A percentile compares a stretch with the other conserved stretches of the same genome.
phyloP scores from a whole-genome alignment of 2,329 filamentous ascomycete genomes.

The Beauveria asiatica region DNA sequence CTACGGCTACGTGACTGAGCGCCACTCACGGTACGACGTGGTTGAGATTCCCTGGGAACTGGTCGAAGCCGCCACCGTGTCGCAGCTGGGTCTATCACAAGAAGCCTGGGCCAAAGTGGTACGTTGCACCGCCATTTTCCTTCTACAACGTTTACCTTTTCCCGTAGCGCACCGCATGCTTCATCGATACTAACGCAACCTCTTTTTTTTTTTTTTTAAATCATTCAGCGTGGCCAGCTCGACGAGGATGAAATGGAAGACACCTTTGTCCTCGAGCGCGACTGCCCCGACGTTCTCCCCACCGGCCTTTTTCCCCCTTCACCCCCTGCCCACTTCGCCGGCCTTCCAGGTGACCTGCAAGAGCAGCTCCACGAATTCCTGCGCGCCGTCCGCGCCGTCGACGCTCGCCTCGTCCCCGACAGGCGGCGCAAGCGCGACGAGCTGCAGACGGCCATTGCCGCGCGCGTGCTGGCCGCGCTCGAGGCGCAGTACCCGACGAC shows the following conservation, averaged over 20 bases:
- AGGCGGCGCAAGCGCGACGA: constrained; percentile 43
- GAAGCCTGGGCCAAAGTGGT: constrained; percentile 34
- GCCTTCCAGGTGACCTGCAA: constrained; percentile 30
- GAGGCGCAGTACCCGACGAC: constrained; percentile 35
- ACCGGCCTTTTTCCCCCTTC: constrained; percentile 40
- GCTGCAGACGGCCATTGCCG: constrained; percentile 33
- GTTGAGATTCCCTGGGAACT: constrained; percentile 63
- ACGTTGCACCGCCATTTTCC: constrained; percentile 20
- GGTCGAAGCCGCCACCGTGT: constrained; percentile 39
- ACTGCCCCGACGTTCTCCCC: constrained; percentile 41
- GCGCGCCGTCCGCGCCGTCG: constrained; percentile 39
- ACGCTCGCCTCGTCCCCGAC: constrained; percentile 34
- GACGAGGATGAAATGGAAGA: constrained; percentile 65
- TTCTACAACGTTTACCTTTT: no score
- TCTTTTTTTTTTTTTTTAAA: no score
- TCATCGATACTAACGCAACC: no score
- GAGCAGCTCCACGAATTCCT: constrained; percentile 43
- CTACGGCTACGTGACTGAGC: constrained; percentile 79
- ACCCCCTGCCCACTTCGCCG: constrained; percentile 24
- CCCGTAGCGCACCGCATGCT: no score
- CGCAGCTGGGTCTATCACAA: constrained; percentile 29
- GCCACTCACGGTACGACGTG: constrained; percentile 72
- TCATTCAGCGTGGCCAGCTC: constrained; percentile 31
- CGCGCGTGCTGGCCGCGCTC: constrained; percentile 28
- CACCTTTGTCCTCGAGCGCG: constrained; percentile 59